A percentile compares a stretch with the other conserved stretches of the same genome.
phyloP scores from a whole-genome alignment of 2,329 filamentous ascomycete species.

The Apiospora phragmitis region DNA sequence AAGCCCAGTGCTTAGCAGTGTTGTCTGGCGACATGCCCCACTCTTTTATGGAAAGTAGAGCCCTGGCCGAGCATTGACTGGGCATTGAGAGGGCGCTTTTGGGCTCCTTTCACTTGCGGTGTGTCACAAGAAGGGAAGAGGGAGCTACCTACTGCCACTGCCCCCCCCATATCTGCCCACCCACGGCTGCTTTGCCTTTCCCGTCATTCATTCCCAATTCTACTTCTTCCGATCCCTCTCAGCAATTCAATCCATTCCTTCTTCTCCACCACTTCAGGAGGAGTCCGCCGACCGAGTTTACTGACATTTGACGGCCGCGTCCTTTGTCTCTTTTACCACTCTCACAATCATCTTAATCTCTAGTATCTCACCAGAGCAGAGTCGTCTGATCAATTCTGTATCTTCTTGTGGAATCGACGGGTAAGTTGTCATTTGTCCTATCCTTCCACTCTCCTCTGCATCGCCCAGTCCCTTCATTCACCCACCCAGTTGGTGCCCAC shows the following conservation, averaged over 20 bases:
- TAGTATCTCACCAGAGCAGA: not conserved
- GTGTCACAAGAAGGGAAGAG: not conserved
- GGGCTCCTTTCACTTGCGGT: not conserved
- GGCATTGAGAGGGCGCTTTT: not conserved
- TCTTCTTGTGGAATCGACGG: not conserved
- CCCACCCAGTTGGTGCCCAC: not conserved
- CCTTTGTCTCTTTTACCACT: constrained; percentile 12
- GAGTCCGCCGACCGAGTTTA: constrained; percentile 13
- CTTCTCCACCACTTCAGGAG: constrained; percentile 1
- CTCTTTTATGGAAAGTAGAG: not conserved
- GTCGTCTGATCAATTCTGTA: not conserved
- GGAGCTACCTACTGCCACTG: not conserved
- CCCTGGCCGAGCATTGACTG: not conserved
- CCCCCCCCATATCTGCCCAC: not conserved
- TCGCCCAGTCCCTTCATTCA: not conserved
- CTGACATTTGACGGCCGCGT: constrained; percentile 26
- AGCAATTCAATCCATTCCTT: constrained; percentile 1
- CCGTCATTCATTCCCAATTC: not conserved
- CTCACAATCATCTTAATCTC: constrained; percentile 12
- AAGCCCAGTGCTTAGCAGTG: not conserved
- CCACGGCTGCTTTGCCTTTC: not conserved
- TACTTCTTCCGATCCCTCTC: constrained; percentile 3
- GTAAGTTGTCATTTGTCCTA: not conserved
- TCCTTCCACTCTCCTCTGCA: not conserved
- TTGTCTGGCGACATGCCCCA: not conserved